Evolutionary conservation across 2,329 filamentous ascomycete genomes (phyloP), one percentile per base, ranked within the genome.

Genomic region (Monilinia vaccinii-corymbosi): DNA sequence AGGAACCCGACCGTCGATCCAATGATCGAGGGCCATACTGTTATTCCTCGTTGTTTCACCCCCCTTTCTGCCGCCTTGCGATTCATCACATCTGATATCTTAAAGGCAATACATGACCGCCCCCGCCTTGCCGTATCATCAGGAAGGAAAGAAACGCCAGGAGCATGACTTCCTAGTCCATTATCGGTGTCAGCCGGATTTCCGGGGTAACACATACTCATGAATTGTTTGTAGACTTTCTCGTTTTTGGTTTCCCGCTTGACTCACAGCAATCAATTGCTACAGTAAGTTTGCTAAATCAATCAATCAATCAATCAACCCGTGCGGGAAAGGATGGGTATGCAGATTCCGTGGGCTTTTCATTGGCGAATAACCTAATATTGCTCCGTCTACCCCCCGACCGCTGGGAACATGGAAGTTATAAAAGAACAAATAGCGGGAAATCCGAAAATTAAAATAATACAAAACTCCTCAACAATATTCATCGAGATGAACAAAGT

Each of bases 1-100:
- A 56, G 58, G 58, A 56, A 60, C 58, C 58, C 51, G 58, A 56
- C 51, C n/a, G 40, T 45, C 51, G 42, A 56, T 60, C 58, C 58
- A 60, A 60, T 60, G 32, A 56, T 44, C 57, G 23, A 59, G 38
- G 32, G 28, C 57, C n/a, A 47, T 60, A 32, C 47, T 31, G 57
- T 36, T 59, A 21, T 55, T 53, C 55, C 49, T 59, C 49, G 57
- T 47, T 59, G 57, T 55, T 58, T 59, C 49, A 56, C 3, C 25
- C 25, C 58, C 50, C 21, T 25, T 36, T 31, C 31, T 38, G 23
- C 38, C 28, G 31, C 40, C 36, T 45, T 28, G 31, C 32, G 49
- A 50, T 46, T 44, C 48, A 53, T 59, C 48, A 45, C 57, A 46
- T 50, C 45, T 58, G 36, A 40, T 49, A 31, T 59, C 36, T 53